Base-by-base conservation (phyloP, 352 stramenopile genomes). In the Phytophthora lateralis region DNA sequence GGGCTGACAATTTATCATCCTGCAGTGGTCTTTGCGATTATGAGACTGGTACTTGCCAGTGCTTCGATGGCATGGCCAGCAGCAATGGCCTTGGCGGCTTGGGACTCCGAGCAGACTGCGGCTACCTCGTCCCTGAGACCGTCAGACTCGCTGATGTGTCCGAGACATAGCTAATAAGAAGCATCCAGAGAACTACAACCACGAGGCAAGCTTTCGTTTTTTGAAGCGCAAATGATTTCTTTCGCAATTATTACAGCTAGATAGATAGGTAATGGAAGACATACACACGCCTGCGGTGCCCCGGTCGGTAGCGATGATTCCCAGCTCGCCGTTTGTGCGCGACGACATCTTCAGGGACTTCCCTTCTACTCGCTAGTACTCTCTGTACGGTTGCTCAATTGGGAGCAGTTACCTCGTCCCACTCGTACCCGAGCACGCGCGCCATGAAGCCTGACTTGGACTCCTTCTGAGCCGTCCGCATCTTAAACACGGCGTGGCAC, bases 401-500 rank as follows among this genome's bases (percentile, higher is more conserved):
- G 1, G 60, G 41, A 58, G 66, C 62, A 48, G 80, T 82, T 42
- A 93, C 73, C 67, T 95, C 84, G 52, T 95, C 86, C 84, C 86
- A 95, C 62, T 95, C 86, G 73, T 93, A 91, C 44, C 84, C 84
- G 20, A 93, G 75, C 53, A 91, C 82, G 37, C 81, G 79, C 42
- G 82, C 84, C 66, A 95, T 90, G 59, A 93, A 93, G 53, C 84
- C 84, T 21, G 76, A 89, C 73, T 92, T 95, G 59, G 77, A 87
- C 66, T 95, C 84, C 45, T 93, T 93, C 66, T 92, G 83, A 50
- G 80, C 82, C 24, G 69, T 71, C 9, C 84, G 84, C 73, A 90
- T 87, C 68, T 95, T 95, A 67, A 95, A 95, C 55, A 95, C 84
- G 41, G 77, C 82, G 63, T 93, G 78, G 51, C 86, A 95, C 46